phyloP scores from a whole-genome alignment of 148 eudicot species.

The Chenopodium berlandieri region DNA sequence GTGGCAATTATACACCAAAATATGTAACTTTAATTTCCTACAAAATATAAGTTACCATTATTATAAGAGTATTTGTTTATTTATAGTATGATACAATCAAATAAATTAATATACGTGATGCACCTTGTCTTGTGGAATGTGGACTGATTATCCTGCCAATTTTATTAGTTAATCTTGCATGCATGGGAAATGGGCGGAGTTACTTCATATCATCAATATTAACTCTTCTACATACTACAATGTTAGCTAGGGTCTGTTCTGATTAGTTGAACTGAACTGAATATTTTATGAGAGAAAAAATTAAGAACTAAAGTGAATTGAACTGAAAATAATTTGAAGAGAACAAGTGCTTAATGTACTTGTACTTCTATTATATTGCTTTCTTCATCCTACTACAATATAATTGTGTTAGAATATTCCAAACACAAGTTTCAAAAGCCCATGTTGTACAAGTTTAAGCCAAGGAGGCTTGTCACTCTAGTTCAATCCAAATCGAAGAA shows the following conservation, averaged over 20 bases:
- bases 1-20: conserved; percentile 4
- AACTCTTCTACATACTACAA: too few species aligned
- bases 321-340: too few species aligned
- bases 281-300: too few species aligned
- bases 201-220: background rate
- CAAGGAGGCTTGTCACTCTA: too few species aligned
- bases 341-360: too few species aligned
- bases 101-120: background rate
- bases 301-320: too few species aligned
- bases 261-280: too few species aligned
- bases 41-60: too few species aligned
- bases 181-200: conserved; percentile 9
- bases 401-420: background rate
- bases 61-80: too few species aligned
- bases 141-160: background rate
- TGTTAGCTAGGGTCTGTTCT: too few species aligned
- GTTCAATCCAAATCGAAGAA: too few species aligned
- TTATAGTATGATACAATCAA: too few species aligned
- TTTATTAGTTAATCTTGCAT: background rate
- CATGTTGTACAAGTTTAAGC: background rate
- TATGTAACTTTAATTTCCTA: background rate
- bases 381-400: background rate
- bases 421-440: background rate
- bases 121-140: background rate
- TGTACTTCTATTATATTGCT: background rate